phyloP scores from a whole-genome alignment of 1,139 yeast species.

The Diutina scorzettiae region DNA sequence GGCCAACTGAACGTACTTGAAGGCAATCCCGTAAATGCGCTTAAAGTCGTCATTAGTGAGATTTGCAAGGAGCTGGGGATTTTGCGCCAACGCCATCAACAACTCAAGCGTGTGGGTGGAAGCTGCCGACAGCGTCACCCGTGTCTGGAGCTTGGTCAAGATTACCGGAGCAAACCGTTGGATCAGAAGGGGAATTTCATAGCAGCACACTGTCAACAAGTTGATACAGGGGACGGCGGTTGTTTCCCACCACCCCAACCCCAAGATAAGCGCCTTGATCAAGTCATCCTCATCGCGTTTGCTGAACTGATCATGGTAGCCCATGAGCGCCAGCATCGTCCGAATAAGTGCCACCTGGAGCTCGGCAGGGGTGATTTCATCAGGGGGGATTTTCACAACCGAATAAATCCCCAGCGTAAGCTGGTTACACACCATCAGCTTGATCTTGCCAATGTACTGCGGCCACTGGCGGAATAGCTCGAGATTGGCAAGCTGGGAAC shows the following conservation, averaged over 20 bases:
- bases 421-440: conserved; percentile 48
- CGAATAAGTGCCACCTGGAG: conserved; percentile 58
- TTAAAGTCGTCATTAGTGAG: conserved; percentile 70
- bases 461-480: conserved; percentile 37
- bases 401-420: conserved; percentile 45
- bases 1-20: conserved; percentile 66
- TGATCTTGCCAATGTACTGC: conserved; percentile 33
- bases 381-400: conserved; percentile 7
- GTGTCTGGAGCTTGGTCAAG: conserved; percentile 57
- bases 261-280: conserved; percentile 50
- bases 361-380: conserved; percentile 41
- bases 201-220: conserved; percentile 65
- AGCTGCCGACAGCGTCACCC: conserved; percentile 58
- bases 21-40: conserved; percentile 73
- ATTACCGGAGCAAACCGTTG: conserved; percentile 58
- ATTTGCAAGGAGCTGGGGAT: conserved; percentile 58
- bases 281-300: conserved; percentile 61
- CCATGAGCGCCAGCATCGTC: conserved; percentile 53
- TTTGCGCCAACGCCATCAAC: conserved; percentile 49
- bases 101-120: conserved; percentile 72
- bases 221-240: conserved; percentile 74
- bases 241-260: conserved; percentile 65
- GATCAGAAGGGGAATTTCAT: conserved; percentile 65
- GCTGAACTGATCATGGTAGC: conserved; percentile 47
- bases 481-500: conserved; percentile 59